A percentile compares a stretch with the other conserved stretches of the same genome.
phyloP scores from a whole-genome alignment of 1,284 basidiomycete genomes.

The Golubevia pallescens region DNA sequence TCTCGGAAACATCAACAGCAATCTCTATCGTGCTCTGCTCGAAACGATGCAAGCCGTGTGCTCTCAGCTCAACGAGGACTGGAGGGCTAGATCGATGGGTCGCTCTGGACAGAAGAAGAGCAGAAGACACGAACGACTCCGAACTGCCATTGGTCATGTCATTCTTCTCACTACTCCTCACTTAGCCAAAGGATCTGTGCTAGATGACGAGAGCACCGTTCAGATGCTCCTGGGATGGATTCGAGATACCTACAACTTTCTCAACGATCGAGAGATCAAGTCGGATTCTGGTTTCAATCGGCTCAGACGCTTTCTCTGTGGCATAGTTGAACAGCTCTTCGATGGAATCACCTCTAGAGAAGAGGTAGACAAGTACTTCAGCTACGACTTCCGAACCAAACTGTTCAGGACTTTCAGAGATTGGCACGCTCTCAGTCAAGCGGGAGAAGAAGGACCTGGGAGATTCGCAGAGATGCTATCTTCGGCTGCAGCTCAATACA shows the following conservation, averaged over 20 bases:
- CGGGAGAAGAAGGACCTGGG: constrained; percentile 77
- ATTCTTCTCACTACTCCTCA: constrained; percentile 83
- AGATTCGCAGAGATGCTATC: constrained; percentile 78
- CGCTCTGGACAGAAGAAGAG: constrained; percentile 66
- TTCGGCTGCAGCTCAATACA: constrained; percentile 70
- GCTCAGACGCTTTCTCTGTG: constrained; percentile 86
- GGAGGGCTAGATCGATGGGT: constrained; percentile 65
- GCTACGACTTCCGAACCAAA: constrained; percentile 76
- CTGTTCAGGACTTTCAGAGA: constrained; percentile 88
- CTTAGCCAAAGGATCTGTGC: constrained; percentile 75
- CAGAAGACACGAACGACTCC: constrained; percentile 79
- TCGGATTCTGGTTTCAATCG: constrained; percentile 81
- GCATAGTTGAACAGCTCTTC: constrained; percentile 83
- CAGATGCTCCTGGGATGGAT: constrained; percentile 84
- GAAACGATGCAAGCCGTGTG: constrained; percentile 82
- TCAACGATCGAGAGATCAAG: constrained; percentile 75
- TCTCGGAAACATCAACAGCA: constrained; percentile 81
- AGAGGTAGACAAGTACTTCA: constrained; percentile 78
- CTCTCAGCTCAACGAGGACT: constrained; percentile 81
- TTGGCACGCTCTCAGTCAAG: constrained; percentile 86
- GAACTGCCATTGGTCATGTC: constrained; percentile 87
- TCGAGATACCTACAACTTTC: constrained; percentile 78
- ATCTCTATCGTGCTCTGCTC: constrained; percentile 78
- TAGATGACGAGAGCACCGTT: constrained; percentile 73
- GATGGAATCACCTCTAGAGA: constrained; percentile 76